Evolutionary conservation across 2,329 filamentous ascomycete genomes (phyloP), one percentile per base, ranked within the genome.

Genomic region (Phaeosphaeriaceae sp.): DNA sequence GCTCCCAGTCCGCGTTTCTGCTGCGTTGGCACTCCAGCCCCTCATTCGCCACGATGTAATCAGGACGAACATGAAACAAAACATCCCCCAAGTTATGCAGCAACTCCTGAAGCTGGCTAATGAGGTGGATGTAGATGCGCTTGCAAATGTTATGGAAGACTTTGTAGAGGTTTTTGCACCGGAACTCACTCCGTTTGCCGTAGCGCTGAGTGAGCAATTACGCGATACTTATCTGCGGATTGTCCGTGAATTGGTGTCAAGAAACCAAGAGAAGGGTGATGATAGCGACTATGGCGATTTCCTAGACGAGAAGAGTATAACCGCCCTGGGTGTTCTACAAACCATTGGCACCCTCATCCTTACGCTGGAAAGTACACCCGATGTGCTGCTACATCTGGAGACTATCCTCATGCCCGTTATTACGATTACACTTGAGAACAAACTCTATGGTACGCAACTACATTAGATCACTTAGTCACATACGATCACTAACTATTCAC

Each of bases 131-230:
- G 93, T 99, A 39, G 94, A 99, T 74, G 92, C 94, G 4, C 81
- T 99, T 33, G 93, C 94, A 17, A 97, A 97, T 67, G 94, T 99
- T 32, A 99, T 99, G 94, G 94, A 99, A 75, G 94, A 99, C 70
- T 99, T 99, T 70, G 94, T 99, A 37, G 94, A 99, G 74, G 92
- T 97, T 2, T 99, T 99, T 70, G 93, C 94, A n/a, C 84, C 91
- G 2, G 94, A 99, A 72, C 83, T 99, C 38, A 97, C 94, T 5
- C 94, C 94, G 3, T 99, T 99, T 66, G 94, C 94, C 9, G 93
- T 99, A 26, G 94, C 94, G 4, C 81, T 99, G 3, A 96, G 92
- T 68, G 92, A 97, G 76, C 94, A 99, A 75, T 81, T 99, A 39
- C 87, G 93, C 35, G 94, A 99, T 67, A 99, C 94, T 0, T 99